Conservation (phyloP, 2,329 filamentous ascomycete species). For the Ascomycota sp. region DNA sequence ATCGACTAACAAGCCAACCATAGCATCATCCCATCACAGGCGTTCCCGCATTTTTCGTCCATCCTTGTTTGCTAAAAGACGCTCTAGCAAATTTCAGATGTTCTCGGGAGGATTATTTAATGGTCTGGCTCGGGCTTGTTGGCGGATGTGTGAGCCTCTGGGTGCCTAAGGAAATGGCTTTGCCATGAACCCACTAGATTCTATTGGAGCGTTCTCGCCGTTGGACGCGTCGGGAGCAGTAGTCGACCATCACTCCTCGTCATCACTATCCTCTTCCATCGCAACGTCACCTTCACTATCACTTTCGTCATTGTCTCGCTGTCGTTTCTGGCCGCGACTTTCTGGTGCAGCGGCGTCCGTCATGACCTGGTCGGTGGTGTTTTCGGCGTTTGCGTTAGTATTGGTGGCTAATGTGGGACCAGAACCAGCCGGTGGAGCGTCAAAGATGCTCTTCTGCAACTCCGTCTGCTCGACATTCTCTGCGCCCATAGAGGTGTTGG, state of each 20-base stretch:
- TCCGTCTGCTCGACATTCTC: constrained; percentile 43
- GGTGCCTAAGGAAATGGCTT: constrained; percentile 47
- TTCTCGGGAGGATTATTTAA: constrained; percentile 47
- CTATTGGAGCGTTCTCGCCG: neutral
- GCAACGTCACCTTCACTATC: constrained; percentile 46
- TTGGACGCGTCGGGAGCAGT: neutral
- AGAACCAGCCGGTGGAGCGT: constrained; percentile 34
- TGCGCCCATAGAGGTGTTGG: constrained; percentile 27
- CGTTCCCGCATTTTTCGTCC: constrained; percentile 66
- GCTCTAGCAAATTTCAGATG: constrained; percentile 48
- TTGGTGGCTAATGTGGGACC: constrained; percentile 14
- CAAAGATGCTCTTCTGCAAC: constrained; percentile 62
- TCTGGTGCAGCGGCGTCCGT: constrained; percentile 30
- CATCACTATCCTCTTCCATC: constrained; percentile 51
- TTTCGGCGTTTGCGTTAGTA: constrained; percentile 25
- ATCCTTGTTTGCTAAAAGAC: constrained; percentile 74
- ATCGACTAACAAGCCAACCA: constrained; percentile 9
- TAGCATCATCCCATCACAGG: constrained; percentile 69
- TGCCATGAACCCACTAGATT: constrained; percentile 9
- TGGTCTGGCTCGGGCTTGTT: constrained; percentile 74
- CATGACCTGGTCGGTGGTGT: constrained; percentile 23
- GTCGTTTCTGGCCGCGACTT: constrained; percentile 44
- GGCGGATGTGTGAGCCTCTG: constrained; percentile 60
- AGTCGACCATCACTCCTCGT: constrained; percentile 34
- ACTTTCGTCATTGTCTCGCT: constrained; percentile 43